phyloP scores from a whole-genome alignment of 2,329 filamentous ascomycete genomes.

The Penicillium sp. region DNA sequence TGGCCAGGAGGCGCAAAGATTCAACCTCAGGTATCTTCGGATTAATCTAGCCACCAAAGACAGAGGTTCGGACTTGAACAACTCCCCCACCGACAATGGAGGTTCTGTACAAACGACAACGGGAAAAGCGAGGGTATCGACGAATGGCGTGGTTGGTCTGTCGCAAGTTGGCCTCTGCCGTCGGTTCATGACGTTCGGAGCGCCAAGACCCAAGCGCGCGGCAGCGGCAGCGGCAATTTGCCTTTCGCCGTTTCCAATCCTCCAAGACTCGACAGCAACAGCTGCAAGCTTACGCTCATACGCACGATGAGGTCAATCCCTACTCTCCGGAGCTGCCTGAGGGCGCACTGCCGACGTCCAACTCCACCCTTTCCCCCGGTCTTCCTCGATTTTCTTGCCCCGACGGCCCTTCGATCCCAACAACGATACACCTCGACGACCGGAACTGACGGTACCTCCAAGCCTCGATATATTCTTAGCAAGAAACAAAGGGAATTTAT shows the following conservation, averaged over 20 bases:
- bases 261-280: neutral
- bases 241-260: conserved; percentile 6
- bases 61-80: conserved; percentile 1
- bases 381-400: conserved; percentile 44
- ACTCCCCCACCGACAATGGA: neutral
- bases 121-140: conserved; percentile 21
- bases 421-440: conserved; percentile 31
- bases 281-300: neutral
- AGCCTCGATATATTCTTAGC: conserved; percentile 63
- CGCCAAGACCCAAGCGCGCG: conserved; percentile 40
- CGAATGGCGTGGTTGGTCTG: conserved; percentile 20
- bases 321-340: conserved; percentile 26
- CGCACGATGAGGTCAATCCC: conserved; percentile 30
- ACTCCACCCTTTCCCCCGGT: conserved; percentile 24
- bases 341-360: conserved; percentile 17
- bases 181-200: conserved; percentile 36
- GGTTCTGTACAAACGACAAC: conserved; percentile 16
- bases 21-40: conserved; percentile 12
- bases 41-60: conserved; percentile 3
- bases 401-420: conserved; percentile 32
- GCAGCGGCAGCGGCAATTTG: conserved; percentile 28
- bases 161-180: conserved; percentile 29
- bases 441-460: conserved; percentile 31
- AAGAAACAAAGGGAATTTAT: conserved; percentile 74
- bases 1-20: conserved; percentile 27